Conservation (phyloP, 1,284 basidiomycete genomes). For the Trichosporon sp. region DNA sequence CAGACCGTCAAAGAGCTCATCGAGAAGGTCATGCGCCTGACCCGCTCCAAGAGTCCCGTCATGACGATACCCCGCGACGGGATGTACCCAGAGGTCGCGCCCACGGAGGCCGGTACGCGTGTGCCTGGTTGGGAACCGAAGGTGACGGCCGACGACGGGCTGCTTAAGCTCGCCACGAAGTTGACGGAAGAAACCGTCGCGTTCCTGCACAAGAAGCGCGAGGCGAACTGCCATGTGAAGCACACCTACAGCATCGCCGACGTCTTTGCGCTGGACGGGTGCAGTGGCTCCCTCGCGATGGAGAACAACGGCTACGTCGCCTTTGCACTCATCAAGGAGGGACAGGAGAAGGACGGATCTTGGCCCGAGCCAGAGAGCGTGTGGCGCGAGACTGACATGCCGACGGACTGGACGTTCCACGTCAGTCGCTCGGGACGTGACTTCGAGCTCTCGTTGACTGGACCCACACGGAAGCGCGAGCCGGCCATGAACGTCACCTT, state of each 20-base stretch:
- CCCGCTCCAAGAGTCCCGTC: conserved; percentile 42
- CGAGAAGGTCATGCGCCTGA: conserved; percentile 38
- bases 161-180: conserved; percentile 33
- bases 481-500: neutral
- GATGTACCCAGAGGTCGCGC: conserved; percentile 31
- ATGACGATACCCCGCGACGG: conserved; percentile 39
- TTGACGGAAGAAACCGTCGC: conserved; percentile 28
- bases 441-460: conserved; percentile 7
- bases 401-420: conserved; percentile 34
- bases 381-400: conserved; percentile 37
- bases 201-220: conserved; percentile 29
- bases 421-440: conserved; percentile 25
- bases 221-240: neutral
- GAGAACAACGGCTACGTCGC: conserved; percentile 28
- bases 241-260: conserved; percentile 25
- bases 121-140: conserved; percentile 36
- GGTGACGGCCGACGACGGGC: conserved; percentile 37
- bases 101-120: neutral
- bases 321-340: conserved; percentile 26
- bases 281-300: conserved; percentile 32
- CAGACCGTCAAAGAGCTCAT: conserved; percentile 37
- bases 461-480: neutral
- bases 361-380: conserved; percentile 20
- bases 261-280: conserved; percentile 35
- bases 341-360: conserved; percentile 17